Base-by-base conservation (phyloP, 2,329 filamentous ascomycete genomes). In the Fusarium sarcochroum region DNA sequence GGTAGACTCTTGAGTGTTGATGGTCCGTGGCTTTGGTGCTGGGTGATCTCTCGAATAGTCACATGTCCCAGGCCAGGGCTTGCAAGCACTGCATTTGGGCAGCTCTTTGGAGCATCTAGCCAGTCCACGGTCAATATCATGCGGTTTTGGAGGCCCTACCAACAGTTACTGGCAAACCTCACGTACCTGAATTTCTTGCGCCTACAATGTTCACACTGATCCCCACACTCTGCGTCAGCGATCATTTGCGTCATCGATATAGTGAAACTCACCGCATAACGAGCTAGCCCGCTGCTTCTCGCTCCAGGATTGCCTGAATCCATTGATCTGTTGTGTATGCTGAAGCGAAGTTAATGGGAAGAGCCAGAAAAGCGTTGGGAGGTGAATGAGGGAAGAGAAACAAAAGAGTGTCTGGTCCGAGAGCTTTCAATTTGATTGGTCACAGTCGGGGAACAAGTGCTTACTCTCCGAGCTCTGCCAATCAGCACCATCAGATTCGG, bases 131-230 rank as follows among this genome's bases (percentile, higher is more conserved):
- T 46, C 25, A 32, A 25, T 27, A 9, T 46, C n/a, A 34, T 27
- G 7, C 17, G 21, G 21, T 17, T 7, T 21, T 35, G n/a, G 7
- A 41, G 38, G 20, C 18, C 7, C 14, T 7, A 5, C 7, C 17
- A 23, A 25, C 10, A 11, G 17, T 23, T 11, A n/a, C 8, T 23
- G 8, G 5, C 7, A 17, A 7, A 6, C 6, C 21, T n/a, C 9
- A 25, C 7, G 6, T 59, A 59, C 57, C 52, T 49, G 23, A 52
- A 46, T 11, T 58, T 62, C 18, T 52, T 62, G 5, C 47, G 53
- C 18, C 32, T 58, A 21, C 58, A 62, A 5, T 62, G 35, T 21
- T 62, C 54, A 20, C 58, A 62, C 58, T 62, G 5, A 27, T 20
- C 0, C 3, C 9, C 17, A 7, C 17, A 7, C 0, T 52, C 6